These are phyloP conservation scores for Pseudogymnoascus sp. DNA, from an alignment of 2,329 filamentous ascomycete genomes.

Conservation along the genomic window DNA sequence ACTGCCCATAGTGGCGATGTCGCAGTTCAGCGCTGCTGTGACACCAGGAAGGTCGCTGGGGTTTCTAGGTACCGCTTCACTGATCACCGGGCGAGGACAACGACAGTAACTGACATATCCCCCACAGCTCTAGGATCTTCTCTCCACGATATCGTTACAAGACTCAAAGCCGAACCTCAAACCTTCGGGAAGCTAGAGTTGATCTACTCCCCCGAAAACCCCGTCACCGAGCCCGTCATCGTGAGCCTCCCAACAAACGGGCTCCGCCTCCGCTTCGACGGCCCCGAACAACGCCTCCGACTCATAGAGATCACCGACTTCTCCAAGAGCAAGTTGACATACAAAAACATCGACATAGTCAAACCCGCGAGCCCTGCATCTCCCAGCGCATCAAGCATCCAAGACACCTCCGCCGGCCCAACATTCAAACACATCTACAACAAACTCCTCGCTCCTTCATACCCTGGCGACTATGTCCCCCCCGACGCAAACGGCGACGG, in stretches of 20 bases:
- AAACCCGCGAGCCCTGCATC: slow-evolving; percentile 42
- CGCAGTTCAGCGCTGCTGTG: slow-evolving; percentile 52
- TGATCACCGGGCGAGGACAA: neutral
- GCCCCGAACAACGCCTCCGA: slow-evolving; percentile 80
- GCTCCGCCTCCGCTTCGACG: slow-evolving; percentile 84
- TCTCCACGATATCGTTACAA: slow-evolving; percentile 78
- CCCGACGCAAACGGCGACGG: slow-evolving; percentile 43
- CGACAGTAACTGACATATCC: slow-evolving; percentile 11
- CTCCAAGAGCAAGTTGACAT: slow-evolving; percentile 70
- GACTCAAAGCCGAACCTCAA: slow-evolving; percentile 78
- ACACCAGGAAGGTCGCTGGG: slow-evolving; percentile 54
- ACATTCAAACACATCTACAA: slow-evolving; percentile 88
- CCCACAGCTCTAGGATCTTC: slow-evolving; percentile 73
- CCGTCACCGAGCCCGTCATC: slow-evolving; percentile 66
- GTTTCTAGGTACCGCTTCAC: slow-evolving; percentile 31
- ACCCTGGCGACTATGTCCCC: slow-evolving; percentile 82
- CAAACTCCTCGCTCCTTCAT: slow-evolving; percentile 84
- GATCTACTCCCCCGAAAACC: slow-evolving; percentile 65
- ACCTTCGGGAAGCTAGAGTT: slow-evolving; percentile 77
- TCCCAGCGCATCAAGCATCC: slow-evolving; percentile 23
- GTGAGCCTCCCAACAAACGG: slow-evolving; percentile 77
- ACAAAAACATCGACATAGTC: slow-evolving; percentile 72
- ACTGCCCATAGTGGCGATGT: slow-evolving; percentile 22
- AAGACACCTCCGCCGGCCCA: slow-evolving; percentile 46
- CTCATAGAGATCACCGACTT: slow-evolving; percentile 90